Evolutionary conservation across 257 asterid species (phyloP).

Genomic region (Nicotiana tomentosiformis): DNA sequence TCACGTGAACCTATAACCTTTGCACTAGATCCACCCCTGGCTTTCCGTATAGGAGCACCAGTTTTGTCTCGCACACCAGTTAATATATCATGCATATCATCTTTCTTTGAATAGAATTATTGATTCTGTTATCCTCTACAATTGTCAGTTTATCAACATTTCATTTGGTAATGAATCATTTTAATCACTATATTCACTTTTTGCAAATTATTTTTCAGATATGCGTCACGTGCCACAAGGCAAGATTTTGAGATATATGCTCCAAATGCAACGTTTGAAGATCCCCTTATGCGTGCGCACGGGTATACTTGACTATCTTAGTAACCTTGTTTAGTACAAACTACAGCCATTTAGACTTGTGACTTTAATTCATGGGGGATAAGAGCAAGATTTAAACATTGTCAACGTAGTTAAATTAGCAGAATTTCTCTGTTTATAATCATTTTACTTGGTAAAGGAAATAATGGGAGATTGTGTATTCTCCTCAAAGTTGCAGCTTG

Average conservation of each 20-base stretch:
- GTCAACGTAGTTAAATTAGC: neutral
- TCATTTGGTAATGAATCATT: neutral
- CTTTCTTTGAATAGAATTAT: neutral
- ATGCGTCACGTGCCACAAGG: slow-evolving; percentile 60
- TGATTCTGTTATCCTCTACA: neutral
- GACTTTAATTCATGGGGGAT: neutral
- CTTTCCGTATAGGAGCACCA: neutral
- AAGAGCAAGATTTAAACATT: neutral
- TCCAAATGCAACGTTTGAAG: slow-evolving; percentile 76
- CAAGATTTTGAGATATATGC: slow-evolving; percentile 79
- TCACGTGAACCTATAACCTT: no score
- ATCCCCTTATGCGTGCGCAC: slow-evolving; percentile 78
- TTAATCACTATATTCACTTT: neutral
- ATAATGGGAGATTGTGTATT: neutral
- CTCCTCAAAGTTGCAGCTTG: neutral
- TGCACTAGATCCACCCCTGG: no score
- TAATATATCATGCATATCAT: neutral
- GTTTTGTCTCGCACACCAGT: neutral
- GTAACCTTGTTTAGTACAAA: neutral
- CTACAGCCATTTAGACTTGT: neutral
- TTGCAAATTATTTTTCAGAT: slow-evolving; percentile 36
- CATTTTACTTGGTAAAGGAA: neutral
- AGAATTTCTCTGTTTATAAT: neutral
- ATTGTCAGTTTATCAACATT: neutral
- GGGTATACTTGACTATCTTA: slow-evolving; percentile 43